A percentile compares a stretch with the other conserved stretches of the same genome.
phyloP scores from a whole-genome alignment of 176 grass and related monocot species.

The Metroxylon sagu region DNA sequence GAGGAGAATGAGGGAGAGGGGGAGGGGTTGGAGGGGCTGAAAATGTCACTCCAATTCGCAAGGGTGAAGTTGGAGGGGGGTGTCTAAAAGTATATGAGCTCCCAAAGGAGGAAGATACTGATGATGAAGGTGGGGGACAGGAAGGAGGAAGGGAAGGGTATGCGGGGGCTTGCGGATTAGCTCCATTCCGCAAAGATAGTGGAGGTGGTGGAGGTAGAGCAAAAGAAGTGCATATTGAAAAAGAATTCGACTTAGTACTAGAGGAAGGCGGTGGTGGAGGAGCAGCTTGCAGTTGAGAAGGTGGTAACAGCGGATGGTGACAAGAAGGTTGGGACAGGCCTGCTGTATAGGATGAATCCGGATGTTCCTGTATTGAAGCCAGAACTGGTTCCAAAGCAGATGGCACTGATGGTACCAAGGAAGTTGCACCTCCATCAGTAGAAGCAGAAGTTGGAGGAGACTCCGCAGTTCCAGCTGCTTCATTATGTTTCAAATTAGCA shows the following conservation, averaged over 20 bases:
- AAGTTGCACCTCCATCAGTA: constrained; percentile 8
- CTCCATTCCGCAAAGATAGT: background rate
- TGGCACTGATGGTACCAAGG: constrained; percentile 10
- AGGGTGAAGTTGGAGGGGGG: no score
- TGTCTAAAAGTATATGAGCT: background rate
- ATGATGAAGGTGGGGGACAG: constrained; percentile 19
- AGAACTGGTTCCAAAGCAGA: background rate
- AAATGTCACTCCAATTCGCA: no score
- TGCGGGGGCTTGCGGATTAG: constrained; percentile 1
- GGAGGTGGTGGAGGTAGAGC: background rate
- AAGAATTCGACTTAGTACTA: no score
- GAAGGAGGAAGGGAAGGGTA: background rate
- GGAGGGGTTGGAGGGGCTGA: no score
- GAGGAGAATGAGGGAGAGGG: no score
- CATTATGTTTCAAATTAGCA: background rate
- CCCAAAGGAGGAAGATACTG: constrained; percentile 16
- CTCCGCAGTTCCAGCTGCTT: background rate
- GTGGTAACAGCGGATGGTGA: no score
- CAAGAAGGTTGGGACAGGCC: no score
- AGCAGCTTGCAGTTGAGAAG: background rate
- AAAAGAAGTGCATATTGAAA: no score
- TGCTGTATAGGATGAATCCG: background rate
- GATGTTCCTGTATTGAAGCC: background rate
- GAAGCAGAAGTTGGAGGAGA: constrained; percentile 12
- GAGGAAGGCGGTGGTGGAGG: no score